A percentile compares a stretch with the other conserved stretches of the same genome.
Evolutionary conservation across 106 monocot species (phyloP).

Genomic region (Phalaenopsis aphrodite): DNA sequence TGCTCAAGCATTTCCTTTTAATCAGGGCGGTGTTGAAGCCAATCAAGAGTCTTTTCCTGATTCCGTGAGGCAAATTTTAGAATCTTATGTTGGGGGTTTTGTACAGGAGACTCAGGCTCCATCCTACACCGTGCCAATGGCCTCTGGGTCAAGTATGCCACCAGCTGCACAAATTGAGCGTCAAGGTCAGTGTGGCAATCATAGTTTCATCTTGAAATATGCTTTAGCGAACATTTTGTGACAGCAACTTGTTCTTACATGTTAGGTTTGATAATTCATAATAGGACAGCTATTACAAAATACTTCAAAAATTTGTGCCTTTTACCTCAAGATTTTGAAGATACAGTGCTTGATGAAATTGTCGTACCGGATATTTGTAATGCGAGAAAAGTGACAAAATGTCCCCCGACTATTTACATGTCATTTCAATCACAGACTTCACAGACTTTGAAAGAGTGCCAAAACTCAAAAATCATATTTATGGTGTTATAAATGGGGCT

Average conservation of each 20-base stretch:
- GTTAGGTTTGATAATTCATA: neutral
- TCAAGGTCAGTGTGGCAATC: slow-evolving; percentile 27
- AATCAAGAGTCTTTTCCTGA: slow-evolving; percentile 19
- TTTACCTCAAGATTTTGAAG: neutral
- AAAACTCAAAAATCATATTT: too few relatives aligned
- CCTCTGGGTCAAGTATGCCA: slow-evolving; percentile 3
- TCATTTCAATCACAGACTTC: too few relatives aligned
- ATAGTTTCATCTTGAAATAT: slow-evolving; percentile 2
- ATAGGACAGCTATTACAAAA: neutral
- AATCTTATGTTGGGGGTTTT: slow-evolving; percentile 12
- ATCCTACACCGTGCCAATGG: slow-evolving; percentile 7
- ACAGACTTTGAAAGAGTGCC: too few relatives aligned
- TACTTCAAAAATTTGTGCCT: neutral
- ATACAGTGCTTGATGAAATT: neutral
- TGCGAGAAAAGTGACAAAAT: neutral
- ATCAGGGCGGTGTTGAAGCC: slow-evolving; percentile 3
- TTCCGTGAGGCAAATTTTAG: slow-evolving; percentile 16
- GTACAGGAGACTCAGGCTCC: slow-evolving; percentile 2
- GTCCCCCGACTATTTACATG: too few relatives aligned
- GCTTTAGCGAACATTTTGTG: neutral
- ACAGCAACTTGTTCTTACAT: neutral
- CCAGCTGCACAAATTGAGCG: slow-evolving; percentile 14
- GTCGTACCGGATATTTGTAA: neutral
- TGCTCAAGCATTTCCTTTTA: slow-evolving; percentile 24
- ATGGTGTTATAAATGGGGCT: too few relatives aligned